Evolutionary conservation across 352 stramenopile genomes (phyloP).

Genomic region (Phytophthora nicotianae): DNA sequence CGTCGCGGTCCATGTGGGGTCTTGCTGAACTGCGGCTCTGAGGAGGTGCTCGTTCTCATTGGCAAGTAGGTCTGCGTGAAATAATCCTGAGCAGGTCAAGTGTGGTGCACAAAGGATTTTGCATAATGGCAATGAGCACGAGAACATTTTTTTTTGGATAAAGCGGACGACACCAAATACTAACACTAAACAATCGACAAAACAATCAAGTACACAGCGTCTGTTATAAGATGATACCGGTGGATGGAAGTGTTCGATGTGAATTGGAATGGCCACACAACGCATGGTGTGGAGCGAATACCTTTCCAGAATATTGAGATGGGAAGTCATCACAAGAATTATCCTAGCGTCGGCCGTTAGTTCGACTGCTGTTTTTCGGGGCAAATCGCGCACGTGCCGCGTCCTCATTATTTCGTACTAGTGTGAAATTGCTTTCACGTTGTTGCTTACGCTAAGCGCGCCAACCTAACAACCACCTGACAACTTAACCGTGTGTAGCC

Average conservation of each 20-base stretch:
- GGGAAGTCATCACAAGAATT: conserved; percentile 4
- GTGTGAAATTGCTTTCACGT: conserved; percentile 1
- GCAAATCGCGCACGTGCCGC: conserved; percentile 25
- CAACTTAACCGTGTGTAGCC: conserved; percentile 12
- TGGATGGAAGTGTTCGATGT: conserved; percentile 1
- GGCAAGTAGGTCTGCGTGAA: not conserved
- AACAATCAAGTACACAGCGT: conserved; percentile 24
- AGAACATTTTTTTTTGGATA: not conserved
- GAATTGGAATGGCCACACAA: conserved; percentile 16
- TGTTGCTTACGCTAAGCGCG: not conserved
- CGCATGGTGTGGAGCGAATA: not conserved
- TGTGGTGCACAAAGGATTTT: conserved; percentile 14
- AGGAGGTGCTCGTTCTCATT: conserved; percentile 9
- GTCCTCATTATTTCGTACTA: not conserved
- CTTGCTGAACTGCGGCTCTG: conserved; percentile 10
- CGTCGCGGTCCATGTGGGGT: conserved; percentile 20
- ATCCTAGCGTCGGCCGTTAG: conserved; percentile 8
- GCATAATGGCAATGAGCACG: conserved; percentile 12
- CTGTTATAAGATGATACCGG: conserved; percentile 16
- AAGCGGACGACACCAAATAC: not conserved
- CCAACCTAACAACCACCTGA: conserved; percentile 5
- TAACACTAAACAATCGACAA: conserved; percentile 4
- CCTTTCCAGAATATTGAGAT: not conserved
- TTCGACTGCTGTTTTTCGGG: conserved; percentile 14
- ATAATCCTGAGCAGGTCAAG: not conserved